A percentile compares a stretch with the other conserved stretches of the same genome.
Conservation (phyloP, 441 rosid genomes). For the Bruguiera hainesii region DNA sequence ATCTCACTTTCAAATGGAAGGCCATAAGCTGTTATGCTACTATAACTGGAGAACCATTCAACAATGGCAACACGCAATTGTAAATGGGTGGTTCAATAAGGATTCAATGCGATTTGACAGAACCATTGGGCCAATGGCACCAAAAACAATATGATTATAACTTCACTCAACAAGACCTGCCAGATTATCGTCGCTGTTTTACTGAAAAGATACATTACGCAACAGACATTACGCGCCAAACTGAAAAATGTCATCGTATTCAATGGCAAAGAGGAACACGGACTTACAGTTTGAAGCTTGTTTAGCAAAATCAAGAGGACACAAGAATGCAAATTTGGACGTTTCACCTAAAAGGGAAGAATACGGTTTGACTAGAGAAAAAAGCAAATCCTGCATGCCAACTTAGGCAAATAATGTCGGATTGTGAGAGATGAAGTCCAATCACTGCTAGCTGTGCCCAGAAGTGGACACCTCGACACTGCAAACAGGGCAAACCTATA, state of each 20-base stretch:
- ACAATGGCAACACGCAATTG: no score
- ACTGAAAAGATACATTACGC: background rate
- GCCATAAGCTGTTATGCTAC: no score
- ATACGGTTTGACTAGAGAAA: background rate
- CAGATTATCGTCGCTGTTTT: background rate
- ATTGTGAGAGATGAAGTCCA: conserved; percentile 8
- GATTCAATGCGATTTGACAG: no score
- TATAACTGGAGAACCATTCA: no score
- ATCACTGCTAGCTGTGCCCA: conserved; percentile 38
- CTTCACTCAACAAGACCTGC: background rate
- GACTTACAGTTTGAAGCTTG: background rate
- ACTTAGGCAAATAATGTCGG: conserved; percentile 1
- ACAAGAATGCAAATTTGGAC: background rate
- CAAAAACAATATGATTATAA: no score
- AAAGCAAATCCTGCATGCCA: background rate
- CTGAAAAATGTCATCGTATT: background rate
- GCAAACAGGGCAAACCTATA: conserved; percentile 90
- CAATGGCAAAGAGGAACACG: background rate
- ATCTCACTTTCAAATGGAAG: no score
- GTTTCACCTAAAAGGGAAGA: background rate
- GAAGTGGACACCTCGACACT: conserved; percentile 72
- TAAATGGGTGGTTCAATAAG: no score
- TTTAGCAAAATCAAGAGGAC: background rate
- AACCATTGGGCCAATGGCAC: no score
- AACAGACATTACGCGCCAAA: background rate